These are phyloP conservation scores for Aotearoamyces nothofagi DNA, from an alignment of 2,329 filamentous ascomycete genomes.

Conservation along the genomic window DNA sequence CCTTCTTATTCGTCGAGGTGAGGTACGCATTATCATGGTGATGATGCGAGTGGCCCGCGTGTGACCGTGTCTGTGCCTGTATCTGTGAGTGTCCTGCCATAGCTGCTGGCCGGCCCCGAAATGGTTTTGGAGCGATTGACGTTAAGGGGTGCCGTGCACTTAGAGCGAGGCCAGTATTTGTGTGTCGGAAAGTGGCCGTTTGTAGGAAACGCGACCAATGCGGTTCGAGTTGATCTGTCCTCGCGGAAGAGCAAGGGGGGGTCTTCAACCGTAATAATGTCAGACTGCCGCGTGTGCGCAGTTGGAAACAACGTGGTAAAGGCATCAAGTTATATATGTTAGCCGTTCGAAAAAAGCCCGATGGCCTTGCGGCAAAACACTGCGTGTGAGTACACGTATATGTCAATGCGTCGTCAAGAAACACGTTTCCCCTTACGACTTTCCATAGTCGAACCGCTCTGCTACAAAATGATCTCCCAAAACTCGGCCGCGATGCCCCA, in stretches of 20 bases:
- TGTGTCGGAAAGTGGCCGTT: conserved; percentile 12
- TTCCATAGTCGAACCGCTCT: too few species aligned
- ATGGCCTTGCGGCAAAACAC: too few species aligned
- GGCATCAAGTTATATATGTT: conserved; percentile 2
- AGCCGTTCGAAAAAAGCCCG: too few species aligned
- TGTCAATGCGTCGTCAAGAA: too few species aligned
- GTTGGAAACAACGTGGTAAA: conserved; percentile 1
- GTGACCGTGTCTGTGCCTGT: conserved; percentile 19
- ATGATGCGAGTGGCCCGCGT: conserved; percentile 42
- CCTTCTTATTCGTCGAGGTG: conserved; percentile 69
- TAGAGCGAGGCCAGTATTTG: conserved; percentile 5
- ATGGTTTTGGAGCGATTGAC: conserved; percentile 11
- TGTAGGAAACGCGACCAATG: conserved; percentile 13
- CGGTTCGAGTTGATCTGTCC: conserved; percentile 17
- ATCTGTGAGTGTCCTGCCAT: conserved; percentile 18
- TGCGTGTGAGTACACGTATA: too few species aligned
- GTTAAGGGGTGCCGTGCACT: conserved; percentile 10
- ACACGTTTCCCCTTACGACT: too few species aligned
- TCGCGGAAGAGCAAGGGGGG: conserved; percentile 8
- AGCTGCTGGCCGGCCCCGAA: conserved; percentile 9
- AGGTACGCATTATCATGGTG: conserved; percentile 79
- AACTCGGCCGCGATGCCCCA: too few species aligned
- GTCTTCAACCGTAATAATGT: conserved; percentile 10
- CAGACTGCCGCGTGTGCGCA: conserved; percentile 2
- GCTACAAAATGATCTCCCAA: too few species aligned